phyloP scores from a whole-genome alignment of 495 filamentous ascomycete species.

The Aspergillus wentii region DNA sequence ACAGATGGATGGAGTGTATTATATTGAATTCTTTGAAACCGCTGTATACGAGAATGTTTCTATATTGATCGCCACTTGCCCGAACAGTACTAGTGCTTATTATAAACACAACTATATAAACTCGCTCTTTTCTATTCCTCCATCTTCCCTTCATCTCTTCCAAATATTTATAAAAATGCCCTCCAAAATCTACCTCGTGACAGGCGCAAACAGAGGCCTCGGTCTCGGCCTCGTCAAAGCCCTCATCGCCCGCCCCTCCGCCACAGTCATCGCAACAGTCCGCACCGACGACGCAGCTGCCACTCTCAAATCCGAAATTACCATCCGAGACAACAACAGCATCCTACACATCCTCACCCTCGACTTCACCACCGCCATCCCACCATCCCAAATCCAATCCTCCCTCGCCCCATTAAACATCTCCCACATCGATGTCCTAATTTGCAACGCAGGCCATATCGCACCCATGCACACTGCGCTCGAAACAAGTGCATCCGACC shows the following conservation, averaged over 20 bases:
- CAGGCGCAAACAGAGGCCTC: constrained; percentile 44
- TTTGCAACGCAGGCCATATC: constrained; percentile 45
- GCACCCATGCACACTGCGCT: too few species aligned
- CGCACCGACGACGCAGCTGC: constrained; percentile 25
- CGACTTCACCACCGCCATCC: constrained; percentile 22
- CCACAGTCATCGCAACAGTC: constrained; percentile 42
- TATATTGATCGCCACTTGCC: too few species aligned
- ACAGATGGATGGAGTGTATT: too few species aligned
- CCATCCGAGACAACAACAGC: constrained; percentile 21
- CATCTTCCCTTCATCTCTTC: too few species aligned
- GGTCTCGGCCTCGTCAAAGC: constrained; percentile 35
- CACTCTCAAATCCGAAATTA: constrained; percentile 8
- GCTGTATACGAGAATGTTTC: background rate
- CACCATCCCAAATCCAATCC: constrained; percentile 9
- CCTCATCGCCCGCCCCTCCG: constrained; percentile 36
- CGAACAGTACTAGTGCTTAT: too few species aligned
- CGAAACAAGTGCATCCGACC: too few species aligned
- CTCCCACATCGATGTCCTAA: constrained; percentile 37
- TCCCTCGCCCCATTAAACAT: constrained; percentile 12
- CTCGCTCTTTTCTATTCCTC: too few species aligned
- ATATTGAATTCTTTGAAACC: too few species aligned
- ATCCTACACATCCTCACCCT: constrained; percentile 36
- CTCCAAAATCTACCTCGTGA: constrained; percentile 15
- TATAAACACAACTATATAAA: too few species aligned
- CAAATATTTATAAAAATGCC: too few species aligned